Base-by-base conservation (phyloP, 495 filamentous ascomycete species). In the Podospora fimiseda region DNA sequence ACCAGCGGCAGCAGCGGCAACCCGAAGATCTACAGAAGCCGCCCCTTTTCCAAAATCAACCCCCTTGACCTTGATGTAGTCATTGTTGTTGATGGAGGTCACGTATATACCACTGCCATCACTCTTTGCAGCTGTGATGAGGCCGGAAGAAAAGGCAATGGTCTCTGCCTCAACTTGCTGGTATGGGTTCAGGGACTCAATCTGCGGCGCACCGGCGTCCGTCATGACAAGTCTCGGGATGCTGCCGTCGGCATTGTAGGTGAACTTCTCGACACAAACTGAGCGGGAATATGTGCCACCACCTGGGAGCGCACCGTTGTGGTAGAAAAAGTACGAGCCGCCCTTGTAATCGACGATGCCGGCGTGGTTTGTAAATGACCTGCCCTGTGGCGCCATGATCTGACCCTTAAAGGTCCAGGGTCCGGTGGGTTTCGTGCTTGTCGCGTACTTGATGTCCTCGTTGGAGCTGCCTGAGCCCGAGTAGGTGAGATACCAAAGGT, bases 371-470 rank as follows among this genome's bases (percentile, higher is more conserved):
- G 64, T 67, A 42, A 63, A 60, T 22, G 61, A 64, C 1, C 20
- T 19, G 24, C 64, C 64, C 41, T 57, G 43, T 1, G 54, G 23
- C 9, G 60, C 45, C 65, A 68, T 67, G 44, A 69, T 59, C 27
- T 57, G 42, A 37, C 66, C 66, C 11, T 46, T 42, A 45, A 57
- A 69, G 8, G 52, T 66, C 66, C 66, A 66, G 9, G 65, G 66
- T 19, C 66, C 66, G 16, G 59, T 65, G 6, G 60, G 33, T 37
- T 46, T 52, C 2, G 62, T 38, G 44, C 57, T 56, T 1, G 59
- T 69, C 11, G 62, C 48, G 52, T 68, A 67, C 22, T 51, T 55
- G 55, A 69, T 68, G 40, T 67, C 56, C 49, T 67, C 65, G 39
- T 41, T 41, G 36, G 64, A 49, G 39, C 58, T 61, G 50, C 65